Evolutionary conservation across 257 asterid species (phyloP).

Genomic region (Buddleja alternifolia): DNA sequence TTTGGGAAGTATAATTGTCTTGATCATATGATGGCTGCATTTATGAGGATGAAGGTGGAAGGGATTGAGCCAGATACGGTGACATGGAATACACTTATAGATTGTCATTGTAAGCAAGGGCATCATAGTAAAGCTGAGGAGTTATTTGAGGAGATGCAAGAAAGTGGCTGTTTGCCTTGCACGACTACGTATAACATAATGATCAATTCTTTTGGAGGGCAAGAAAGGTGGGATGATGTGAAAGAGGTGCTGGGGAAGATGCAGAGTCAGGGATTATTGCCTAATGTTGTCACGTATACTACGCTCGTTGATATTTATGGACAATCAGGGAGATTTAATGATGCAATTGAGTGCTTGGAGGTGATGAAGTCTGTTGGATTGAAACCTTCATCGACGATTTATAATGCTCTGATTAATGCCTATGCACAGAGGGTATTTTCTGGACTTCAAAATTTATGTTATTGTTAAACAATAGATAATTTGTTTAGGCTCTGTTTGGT

Average conservation of each 20-base stretch:
- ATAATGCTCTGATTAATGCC: slow-evolving; percentile 94
- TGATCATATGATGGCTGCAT: slow-evolving; percentile 83
- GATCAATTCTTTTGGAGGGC: slow-evolving; percentile 80
- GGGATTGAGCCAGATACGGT: slow-evolving; percentile 79
- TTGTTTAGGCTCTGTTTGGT: too few species aligned
- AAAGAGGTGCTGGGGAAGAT: slow-evolving; percentile 68
- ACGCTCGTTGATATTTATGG: slow-evolving; percentile 89
- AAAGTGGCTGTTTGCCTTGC: slow-evolving; percentile 72
- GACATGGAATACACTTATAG: slow-evolving; percentile 93
- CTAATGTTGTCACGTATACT: slow-evolving; percentile 91
- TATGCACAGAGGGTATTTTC: slow-evolving; percentile 85
- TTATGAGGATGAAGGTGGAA: slow-evolving; percentile 79
- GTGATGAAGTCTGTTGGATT: slow-evolving; percentile 88
- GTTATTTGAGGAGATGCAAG: slow-evolving; percentile 75
- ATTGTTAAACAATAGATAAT: not conserved
- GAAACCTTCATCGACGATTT: slow-evolving; percentile 90
- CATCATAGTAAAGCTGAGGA: slow-evolving; percentile 64
- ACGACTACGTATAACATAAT: slow-evolving; percentile 84
- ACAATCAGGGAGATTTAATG: slow-evolving; percentile 76
- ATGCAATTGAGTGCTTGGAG: slow-evolving; percentile 95
- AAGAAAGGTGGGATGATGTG: slow-evolving; percentile 90
- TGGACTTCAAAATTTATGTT: slow-evolving; percentile 9
- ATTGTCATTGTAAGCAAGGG: slow-evolving; percentile 88
- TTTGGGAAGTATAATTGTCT: slow-evolving; percentile 91
- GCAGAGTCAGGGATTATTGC: slow-evolving; percentile 78